phyloP scores from a whole-genome alignment of 1,284 basidiomycete genomes.

The Phenoliferia sp. region DNA sequence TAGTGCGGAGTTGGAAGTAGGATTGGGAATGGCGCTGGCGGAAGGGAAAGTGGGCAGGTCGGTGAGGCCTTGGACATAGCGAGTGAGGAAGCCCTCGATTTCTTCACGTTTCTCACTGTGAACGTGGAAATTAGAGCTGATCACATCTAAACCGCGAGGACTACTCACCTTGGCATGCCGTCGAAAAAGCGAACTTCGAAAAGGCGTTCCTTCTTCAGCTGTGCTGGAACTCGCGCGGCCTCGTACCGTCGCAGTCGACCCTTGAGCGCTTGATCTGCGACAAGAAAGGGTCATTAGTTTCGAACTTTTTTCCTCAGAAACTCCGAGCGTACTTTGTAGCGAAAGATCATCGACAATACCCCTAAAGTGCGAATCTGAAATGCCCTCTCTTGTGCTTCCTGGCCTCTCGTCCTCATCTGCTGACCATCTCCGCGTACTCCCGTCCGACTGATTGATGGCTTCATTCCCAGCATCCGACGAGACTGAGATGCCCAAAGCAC shows the following conservation, averaged over 20 bases:
- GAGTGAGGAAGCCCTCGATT: constrained; percentile 18
- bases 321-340: constrained; percentile 17
- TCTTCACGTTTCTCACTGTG: constrained; percentile 21
- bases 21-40: background rate
- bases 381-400: background rate
- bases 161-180: constrained; percentile 14
- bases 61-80: constrained; percentile 18
- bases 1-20: background rate
- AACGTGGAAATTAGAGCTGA: fast-evolving
- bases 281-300: background rate
- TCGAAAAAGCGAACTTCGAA: constrained; percentile 29
- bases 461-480: constrained; percentile 20
- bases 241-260: constrained; percentile 25
- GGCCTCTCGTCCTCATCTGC: background rate
- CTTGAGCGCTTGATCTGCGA: constrained; percentile 21
- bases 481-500: constrained; percentile 29
- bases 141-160: too few species aligned
- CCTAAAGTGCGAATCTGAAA: constrained; percentile 16
- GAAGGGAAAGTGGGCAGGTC: background rate
- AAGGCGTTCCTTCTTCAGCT: constrained; percentile 23
- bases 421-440: background rate
- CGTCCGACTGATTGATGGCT: background rate
- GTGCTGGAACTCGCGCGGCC: constrained; percentile 9
- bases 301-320: background rate
- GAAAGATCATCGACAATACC: constrained; percentile 27